Conservation (phyloP, 495 filamentous ascomycete species). For the Trypethelium eluteriae region DNA sequence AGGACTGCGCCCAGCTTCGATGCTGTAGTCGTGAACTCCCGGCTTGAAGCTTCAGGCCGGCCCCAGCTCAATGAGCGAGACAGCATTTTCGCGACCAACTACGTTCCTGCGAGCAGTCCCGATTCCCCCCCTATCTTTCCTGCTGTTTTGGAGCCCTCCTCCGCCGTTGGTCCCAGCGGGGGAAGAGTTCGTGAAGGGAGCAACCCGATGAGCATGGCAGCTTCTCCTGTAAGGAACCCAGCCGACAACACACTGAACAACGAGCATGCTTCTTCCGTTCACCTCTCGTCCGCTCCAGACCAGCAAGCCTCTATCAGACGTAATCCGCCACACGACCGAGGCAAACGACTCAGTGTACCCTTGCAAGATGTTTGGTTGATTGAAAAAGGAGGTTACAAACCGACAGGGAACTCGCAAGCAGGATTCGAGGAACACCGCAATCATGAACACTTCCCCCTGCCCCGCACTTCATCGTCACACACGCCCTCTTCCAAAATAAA, state of each 20-base stretch:
- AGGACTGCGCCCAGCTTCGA: slow-evolving; percentile 5
- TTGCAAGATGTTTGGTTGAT: neutral
- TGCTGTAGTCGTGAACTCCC: neutral
- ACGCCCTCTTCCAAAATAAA: neutral
- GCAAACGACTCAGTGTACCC: neutral
- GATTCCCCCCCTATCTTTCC: slow-evolving; percentile 14
- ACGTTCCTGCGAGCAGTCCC: slow-evolving; percentile 47
- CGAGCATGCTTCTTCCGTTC: slow-evolving; percentile 9
- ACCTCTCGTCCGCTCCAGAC: neutral
- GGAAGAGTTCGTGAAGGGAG: neutral
- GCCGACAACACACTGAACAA: slow-evolving; percentile 19
- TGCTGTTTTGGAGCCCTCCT: neutral
- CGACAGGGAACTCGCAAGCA: neutral
- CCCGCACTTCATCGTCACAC: neutral
- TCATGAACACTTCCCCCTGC: neutral
- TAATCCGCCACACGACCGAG: neutral
- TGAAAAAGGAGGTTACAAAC: neutral
- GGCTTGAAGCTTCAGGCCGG: slow-evolving; percentile 17
- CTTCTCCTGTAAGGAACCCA: slow-evolving; percentile 25
- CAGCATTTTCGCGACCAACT: slow-evolving; percentile 58
- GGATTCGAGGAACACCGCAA: neutral
- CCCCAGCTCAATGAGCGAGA: slow-evolving; percentile 56
- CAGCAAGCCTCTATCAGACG: neutral
- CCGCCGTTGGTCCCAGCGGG: neutral
- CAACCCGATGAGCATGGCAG: slow-evolving; percentile 14